Percentiles rank a stretch among this genome's conserved stretches.
Conservation (phyloP, 345 rosid genomes). For the Camelina hispida region DNA sequence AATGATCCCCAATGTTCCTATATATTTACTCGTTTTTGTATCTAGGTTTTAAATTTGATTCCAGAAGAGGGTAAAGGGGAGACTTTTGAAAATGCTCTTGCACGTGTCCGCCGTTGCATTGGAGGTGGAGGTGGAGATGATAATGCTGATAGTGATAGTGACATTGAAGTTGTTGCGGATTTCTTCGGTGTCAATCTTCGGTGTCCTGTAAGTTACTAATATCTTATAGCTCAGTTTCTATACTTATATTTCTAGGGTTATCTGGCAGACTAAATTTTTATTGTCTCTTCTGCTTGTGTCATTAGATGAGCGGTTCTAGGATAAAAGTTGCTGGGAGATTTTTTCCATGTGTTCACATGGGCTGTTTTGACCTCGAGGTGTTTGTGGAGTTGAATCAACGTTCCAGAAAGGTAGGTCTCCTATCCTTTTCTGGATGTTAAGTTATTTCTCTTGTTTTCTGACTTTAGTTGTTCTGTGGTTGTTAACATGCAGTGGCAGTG, state of each 20-base stretch:
- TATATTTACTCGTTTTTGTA: constrained; percentile 16
- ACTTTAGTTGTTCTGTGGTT: constrained; percentile 30
- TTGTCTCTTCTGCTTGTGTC: constrained; percentile 18
- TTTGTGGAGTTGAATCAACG: constrained; percentile 97
- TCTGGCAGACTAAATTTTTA: constrained; percentile 17
- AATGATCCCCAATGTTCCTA: constrained; percentile 14
- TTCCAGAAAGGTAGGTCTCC: constrained; percentile 83
- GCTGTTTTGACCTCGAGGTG: constrained; percentile 94
- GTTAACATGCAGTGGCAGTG: constrained; percentile 90
- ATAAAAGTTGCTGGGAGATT: constrained; percentile 98
- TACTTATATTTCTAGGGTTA: constrained; percentile 21
- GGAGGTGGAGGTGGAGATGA: constrained; percentile 88
- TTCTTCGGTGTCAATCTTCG: constrained; percentile 79
- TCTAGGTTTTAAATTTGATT: constrained; percentile 77
- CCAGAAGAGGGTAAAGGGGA: constrained; percentile 91
- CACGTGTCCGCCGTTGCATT: constrained; percentile 89
- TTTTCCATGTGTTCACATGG: constrained; percentile 94
- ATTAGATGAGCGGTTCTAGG: constrained; percentile 97
- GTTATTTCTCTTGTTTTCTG: constrained; percentile 28
- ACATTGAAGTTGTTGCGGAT: constrained; percentile 97
- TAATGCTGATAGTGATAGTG: constrained; percentile 94
- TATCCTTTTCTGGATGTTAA: neutral
- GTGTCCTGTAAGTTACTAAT: constrained; percentile 80
- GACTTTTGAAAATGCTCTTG: constrained; percentile 79
- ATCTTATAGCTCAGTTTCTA: constrained; percentile 23